These are phyloP conservation scores for Porogramme epimiltina DNA, from an alignment of 1,284 basidiomycete species.

Conservation along the genomic window DNA sequence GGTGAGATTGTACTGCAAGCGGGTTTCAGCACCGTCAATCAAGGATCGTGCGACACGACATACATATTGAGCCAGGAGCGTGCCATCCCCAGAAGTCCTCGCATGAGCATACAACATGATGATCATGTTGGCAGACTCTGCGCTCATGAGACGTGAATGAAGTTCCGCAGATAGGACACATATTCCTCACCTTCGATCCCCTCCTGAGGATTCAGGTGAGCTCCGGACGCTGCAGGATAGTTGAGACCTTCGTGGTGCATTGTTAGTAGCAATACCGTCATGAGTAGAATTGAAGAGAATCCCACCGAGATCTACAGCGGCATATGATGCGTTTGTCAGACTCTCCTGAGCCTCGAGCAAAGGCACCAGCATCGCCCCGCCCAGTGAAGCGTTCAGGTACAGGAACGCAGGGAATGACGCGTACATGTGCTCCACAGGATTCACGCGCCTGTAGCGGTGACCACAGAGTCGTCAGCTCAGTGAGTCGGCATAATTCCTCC, in stretches of 20 bases:
- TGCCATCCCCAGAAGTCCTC: conserved; percentile 55
- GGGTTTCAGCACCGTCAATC: neutral
- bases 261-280: neutral
- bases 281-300: neutral
- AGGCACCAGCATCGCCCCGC: conserved; percentile 43
- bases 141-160: neutral
- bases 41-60: conserved; percentile 16
- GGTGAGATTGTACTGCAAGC: conserved; percentile 49
- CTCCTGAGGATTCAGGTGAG: neutral
- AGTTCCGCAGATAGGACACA: neutral
- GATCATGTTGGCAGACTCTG: conserved; percentile 73
- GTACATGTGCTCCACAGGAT: conserved; percentile 51
- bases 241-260: neutral
- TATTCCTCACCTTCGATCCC: conserved; percentile 12
- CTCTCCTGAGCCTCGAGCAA: conserved; percentile 44
- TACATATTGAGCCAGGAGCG: conserved; percentile 54
- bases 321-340: conserved; percentile 32
- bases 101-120: conserved; percentile 71
- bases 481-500: conserved; percentile 21
- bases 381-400: conserved; percentile 46
- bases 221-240: conserved; percentile 5
- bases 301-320: conserved; percentile 46
- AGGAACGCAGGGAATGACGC: conserved; percentile 48
- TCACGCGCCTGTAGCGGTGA: conserved; percentile 33
- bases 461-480: conserved; percentile 33